Evolutionary conservation across 768 basidiomycete genomes (phyloP).

Genomic region (Suillus subalutaceus): DNA sequence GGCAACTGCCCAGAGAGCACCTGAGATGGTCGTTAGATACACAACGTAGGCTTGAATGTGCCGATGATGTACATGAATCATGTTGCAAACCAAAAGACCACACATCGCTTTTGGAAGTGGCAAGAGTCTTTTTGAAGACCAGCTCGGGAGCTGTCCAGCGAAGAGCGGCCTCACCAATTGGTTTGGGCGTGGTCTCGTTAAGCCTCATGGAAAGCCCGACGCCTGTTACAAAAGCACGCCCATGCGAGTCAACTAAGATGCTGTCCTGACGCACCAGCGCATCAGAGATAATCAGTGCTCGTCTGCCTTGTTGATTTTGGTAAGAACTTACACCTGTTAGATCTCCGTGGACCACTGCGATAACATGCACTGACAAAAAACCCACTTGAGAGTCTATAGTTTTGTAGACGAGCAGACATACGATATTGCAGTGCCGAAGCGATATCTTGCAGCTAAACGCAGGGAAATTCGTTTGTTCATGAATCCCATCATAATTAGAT

Average conservation of each 20-base stretch:
- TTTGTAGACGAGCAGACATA: neutral
- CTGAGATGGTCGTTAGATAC: neutral
- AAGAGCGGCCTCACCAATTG: constrained; percentile 19
- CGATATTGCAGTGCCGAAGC: constrained; percentile 9
- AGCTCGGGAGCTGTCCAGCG: constrained; percentile 8
- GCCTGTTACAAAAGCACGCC: constrained; percentile 44
- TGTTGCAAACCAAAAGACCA: constrained; percentile 6
- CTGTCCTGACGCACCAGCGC: constrained; percentile 31
- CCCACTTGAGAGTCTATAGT: neutral
- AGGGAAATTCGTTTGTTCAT: neutral
- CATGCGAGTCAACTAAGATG: constrained; percentile 43
- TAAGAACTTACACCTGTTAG: constrained; percentile 2
- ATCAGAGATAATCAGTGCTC: neutral
- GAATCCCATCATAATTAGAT: neutral
- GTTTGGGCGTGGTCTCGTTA: constrained; percentile 10
- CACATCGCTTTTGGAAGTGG: neutral
- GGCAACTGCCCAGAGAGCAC: constrained; percentile 9
- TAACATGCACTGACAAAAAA: constrained; percentile 1
- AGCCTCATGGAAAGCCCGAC: constrained; percentile 44
- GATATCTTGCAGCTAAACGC: constrained; percentile 4
- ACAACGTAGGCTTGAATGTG: too few species aligned
- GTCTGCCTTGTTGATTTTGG: too few species aligned
- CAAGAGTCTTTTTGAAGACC: neutral
- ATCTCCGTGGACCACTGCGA: constrained; percentile 10
- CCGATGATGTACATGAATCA: neutral